These are phyloP conservation scores for Baorangia bicolor DNA, from an alignment of 768 basidiomycete genomes.

Conservation along the genomic window DNA sequence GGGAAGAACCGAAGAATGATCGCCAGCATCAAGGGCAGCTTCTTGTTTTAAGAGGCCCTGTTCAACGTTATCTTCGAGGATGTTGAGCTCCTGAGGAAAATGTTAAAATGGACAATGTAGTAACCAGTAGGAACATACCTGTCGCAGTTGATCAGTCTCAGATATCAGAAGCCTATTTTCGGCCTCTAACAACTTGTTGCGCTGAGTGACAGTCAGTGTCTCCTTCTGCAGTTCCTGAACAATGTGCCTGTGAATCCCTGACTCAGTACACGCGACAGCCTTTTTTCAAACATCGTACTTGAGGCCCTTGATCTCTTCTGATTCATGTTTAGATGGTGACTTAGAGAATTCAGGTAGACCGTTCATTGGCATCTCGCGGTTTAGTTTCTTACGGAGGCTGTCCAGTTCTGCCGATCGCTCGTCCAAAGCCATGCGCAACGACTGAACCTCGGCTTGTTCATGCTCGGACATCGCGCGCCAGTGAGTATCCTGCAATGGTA, in stretches of 20 bases:
- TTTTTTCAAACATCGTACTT: constrained; percentile 48
- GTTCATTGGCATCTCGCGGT: constrained; percentile 55
- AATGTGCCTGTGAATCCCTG: constrained; percentile 57
- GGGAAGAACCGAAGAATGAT: constrained; percentile 11
- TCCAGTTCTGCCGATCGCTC: constrained; percentile 55
- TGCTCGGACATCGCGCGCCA: constrained; percentile 32
- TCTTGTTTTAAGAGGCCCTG: constrained; percentile 55
- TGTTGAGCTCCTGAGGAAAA: constrained; percentile 59
- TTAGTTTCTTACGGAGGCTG: constrained; percentile 51
- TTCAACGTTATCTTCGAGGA: constrained; percentile 75
- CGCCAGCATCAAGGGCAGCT: constrained; percentile 33
- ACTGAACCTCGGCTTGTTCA: constrained; percentile 31
- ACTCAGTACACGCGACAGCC: background rate
- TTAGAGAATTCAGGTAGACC: constrained; percentile 32
- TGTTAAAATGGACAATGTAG: background rate
- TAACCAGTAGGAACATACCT: constrained; percentile 41
- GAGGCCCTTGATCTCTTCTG: constrained; percentile 73
- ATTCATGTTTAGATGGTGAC: constrained; percentile 51
- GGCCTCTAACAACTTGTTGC: constrained; percentile 68
- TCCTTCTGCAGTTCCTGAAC: constrained; percentile 88
- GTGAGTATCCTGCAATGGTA: constrained; percentile 18
- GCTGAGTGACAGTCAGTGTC: constrained; percentile 57
- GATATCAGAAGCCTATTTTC: constrained; percentile 71
- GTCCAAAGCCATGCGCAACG: constrained; percentile 35
- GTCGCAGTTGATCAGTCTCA: constrained; percentile 61